A percentile compares a stretch with the other conserved stretches of the same genome.
These are phyloP conservation scores for Tylopilus intermedius DNA, from an alignment of 768 basidiomycete species.

Conservation along the genomic window DNA sequence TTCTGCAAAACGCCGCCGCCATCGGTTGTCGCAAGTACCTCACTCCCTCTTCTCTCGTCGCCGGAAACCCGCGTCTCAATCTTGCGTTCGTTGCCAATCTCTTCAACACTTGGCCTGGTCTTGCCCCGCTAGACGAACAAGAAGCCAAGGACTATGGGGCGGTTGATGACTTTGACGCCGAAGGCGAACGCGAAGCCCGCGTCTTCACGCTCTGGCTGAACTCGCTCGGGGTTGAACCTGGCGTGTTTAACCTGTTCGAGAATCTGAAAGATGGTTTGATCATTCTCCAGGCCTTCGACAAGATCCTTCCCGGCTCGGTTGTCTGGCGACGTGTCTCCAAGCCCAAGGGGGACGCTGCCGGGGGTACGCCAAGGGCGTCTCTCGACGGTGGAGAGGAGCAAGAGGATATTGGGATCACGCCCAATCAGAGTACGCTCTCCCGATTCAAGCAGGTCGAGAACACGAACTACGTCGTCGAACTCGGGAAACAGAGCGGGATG, in stretches of 20 bases:
- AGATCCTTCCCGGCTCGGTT: constrained; percentile 86
- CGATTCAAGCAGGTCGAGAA: too few species aligned
- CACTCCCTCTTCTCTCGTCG: constrained; percentile 82
- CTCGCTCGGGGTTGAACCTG: constrained; percentile 93
- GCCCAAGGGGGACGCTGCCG: too few species aligned
- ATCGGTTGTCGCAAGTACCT: constrained; percentile 97
- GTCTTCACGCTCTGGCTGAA: constrained; percentile 99
- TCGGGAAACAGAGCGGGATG: too few species aligned
- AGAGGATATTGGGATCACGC: too few species aligned
- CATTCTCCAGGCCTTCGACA: constrained; percentile 96
- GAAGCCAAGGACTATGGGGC: constrained; percentile 87
- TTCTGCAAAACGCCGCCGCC: constrained; percentile 87
- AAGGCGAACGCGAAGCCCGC: constrained; percentile 96
- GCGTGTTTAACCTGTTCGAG: constrained; percentile 95
- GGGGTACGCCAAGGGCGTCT: too few species aligned
- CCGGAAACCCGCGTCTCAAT: constrained; percentile 96
- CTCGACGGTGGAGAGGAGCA: too few species aligned
- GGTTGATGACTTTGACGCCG: constrained; percentile 97
- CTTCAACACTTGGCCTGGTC: constrained; percentile 96
- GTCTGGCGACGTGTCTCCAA: constrained; percentile 96
- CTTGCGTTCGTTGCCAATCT: constrained; percentile 97
- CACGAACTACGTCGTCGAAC: too few species aligned
- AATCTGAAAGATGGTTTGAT: constrained; percentile 88
- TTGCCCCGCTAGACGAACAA: constrained; percentile 90
- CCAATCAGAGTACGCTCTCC: too few species aligned